A percentile compares a stretch with the other conserved stretches of the same genome.
Evolutionary conservation across 768 basidiomycete genomes (phyloP).

Genomic region (Psilocybe sp.): DNA sequence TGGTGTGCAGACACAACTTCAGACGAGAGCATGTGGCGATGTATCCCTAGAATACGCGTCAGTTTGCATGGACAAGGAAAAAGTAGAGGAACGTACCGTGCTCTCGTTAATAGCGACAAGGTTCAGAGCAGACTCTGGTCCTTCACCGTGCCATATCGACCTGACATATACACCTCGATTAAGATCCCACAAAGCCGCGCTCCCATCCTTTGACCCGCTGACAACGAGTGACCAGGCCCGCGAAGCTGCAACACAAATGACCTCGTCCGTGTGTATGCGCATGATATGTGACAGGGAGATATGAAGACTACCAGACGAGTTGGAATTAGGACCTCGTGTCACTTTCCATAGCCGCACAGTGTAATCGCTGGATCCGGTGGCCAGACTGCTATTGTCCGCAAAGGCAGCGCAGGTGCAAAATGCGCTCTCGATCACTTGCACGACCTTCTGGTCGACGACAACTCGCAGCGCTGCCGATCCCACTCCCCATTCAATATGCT

Average conservation of each 20-base stretch:
- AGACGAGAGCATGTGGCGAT: slow-evolving; percentile 79
- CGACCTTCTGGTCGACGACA: slow-evolving; percentile 62
- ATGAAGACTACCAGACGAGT: slow-evolving; percentile 16
- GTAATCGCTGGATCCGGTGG: slow-evolving; percentile 79
- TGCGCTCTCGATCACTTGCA: slow-evolving; percentile 75
- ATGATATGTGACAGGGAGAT: slow-evolving; percentile 65
- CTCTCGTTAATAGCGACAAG: slow-evolving; percentile 82
- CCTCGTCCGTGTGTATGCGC: slow-evolving; percentile 71
- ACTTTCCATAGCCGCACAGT: slow-evolving; percentile 84
- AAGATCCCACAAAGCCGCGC: slow-evolving; percentile 86
- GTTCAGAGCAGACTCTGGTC: slow-evolving; percentile 47
- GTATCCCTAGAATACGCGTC: slow-evolving; percentile 57
- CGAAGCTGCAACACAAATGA: slow-evolving; percentile 70
- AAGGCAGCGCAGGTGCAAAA: slow-evolving; percentile 75
- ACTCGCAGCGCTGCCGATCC: slow-evolving; percentile 58
- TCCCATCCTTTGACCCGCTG: slow-evolving; percentile 85
- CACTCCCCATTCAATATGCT: slow-evolving; percentile 67
- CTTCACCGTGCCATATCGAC: slow-evolving; percentile 70
- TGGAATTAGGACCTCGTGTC: slow-evolving; percentile 32
- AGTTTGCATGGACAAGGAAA: neutral
- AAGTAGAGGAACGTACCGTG: slow-evolving; percentile 52
- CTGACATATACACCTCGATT: slow-evolving; percentile 79
- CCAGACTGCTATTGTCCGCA: slow-evolving; percentile 67
- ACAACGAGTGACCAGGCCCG: slow-evolving; percentile 80
- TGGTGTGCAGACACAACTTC: slow-evolving; percentile 76